phyloP scores from a whole-genome alignment of 1,139 yeast species.

The Pneumocystis canis region DNA sequence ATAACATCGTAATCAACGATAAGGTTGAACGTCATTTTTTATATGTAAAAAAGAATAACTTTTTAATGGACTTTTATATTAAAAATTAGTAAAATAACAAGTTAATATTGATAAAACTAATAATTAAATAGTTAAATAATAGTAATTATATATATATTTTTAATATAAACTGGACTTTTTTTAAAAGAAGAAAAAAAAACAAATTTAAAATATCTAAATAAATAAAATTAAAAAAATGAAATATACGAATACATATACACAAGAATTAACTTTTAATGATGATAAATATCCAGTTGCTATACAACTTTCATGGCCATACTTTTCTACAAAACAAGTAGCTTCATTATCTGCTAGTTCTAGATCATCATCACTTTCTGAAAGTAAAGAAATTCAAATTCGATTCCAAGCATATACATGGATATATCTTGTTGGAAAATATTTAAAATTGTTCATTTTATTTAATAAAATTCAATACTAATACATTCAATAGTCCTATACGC shows the following conservation, averaged over 20 bases:
- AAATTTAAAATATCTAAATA: background rate
- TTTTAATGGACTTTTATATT: too few species aligned
- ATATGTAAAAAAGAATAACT: too few species aligned
- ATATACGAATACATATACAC: background rate
- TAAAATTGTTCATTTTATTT: slow-evolving; percentile 5
- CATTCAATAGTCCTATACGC: slow-evolving; percentile 36
- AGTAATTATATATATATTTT: too few species aligned
- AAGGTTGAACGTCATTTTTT: too few species aligned
- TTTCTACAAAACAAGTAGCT: slow-evolving; percentile 3
- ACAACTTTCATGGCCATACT: slow-evolving; percentile 11
- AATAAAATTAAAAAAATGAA: background rate
- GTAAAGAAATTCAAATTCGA: slow-evolving; percentile 6
- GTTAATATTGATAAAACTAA: too few species aligned
- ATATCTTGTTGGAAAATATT: slow-evolving; percentile 3
- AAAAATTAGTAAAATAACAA: too few species aligned
- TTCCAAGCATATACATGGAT: slow-evolving; percentile 10
- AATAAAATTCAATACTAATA: background rate
- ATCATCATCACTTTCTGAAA: slow-evolving; percentile 4
- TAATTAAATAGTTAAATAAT: too few species aligned
- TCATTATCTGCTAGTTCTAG: slow-evolving; percentile 2
- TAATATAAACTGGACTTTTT: background rate
- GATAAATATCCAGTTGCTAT: slow-evolving; percentile 5
- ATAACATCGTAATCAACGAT: too few species aligned
- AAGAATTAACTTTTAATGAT: background rate
- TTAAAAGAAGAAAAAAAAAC: background rate